Evolutionary conservation across 345 rosid genomes (phyloP).

Genomic region (Eucalyptus tenuipes): DNA sequence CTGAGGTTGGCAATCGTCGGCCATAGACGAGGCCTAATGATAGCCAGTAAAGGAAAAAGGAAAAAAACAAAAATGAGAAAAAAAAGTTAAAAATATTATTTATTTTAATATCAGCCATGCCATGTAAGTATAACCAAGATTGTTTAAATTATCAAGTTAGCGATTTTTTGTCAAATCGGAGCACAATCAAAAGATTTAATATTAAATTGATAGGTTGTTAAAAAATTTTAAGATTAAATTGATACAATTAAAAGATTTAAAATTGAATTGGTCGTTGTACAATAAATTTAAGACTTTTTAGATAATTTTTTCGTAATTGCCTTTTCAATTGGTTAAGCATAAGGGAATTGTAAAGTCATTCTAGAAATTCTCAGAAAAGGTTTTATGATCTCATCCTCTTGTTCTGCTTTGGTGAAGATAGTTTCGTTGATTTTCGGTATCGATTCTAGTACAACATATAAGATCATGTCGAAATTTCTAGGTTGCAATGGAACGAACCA

Average conservation of each 20-base stretch:
- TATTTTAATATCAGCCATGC: fast-evolving
- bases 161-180: too few species aligned
- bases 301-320: neutral
- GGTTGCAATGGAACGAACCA: neutral
- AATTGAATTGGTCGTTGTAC: neutral
- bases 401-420: neutral
- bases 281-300: too few species aligned
- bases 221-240: too few species aligned
- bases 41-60: too few species aligned
- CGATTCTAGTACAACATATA: neutral
- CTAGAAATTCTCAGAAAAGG: neutral
- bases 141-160: too few species aligned
- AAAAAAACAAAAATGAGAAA: too few species aligned
- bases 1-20: fast-evolving
- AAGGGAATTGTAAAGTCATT: neutral
- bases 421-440: neutral
- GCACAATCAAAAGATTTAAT: neutral
- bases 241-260: too few species aligned
- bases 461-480: neutral
- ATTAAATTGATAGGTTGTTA: neutral
- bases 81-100: too few species aligned
- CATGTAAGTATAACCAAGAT: fast-evolving
- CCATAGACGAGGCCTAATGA: neutral
- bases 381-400: neutral
- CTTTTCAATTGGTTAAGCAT: neutral